Conservation (phyloP, 352 stramenopile species). For the Globisporangium megalacanthum region DNA sequence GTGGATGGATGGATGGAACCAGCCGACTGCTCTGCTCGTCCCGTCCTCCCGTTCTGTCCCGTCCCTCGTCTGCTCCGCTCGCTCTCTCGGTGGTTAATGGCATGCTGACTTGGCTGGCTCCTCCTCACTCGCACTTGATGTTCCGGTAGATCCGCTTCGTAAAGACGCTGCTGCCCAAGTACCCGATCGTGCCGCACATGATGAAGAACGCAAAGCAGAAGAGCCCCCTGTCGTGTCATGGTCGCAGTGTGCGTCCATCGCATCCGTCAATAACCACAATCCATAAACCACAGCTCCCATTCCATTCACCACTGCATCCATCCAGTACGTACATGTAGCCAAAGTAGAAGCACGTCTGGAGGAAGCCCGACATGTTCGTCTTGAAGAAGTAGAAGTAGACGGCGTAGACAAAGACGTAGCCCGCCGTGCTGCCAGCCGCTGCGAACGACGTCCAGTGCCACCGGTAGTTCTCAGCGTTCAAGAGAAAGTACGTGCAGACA, state of each 20-base stretch:
- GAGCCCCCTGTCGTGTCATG: constrained; percentile 46
- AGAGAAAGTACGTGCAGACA: constrained; percentile 98
- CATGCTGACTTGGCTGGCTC: too few relatives aligned
- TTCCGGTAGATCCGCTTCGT: constrained; percentile 94
- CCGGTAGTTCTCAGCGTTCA: constrained; percentile 99
- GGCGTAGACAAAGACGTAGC: constrained; percentile 98
- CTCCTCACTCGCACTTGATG: constrained; percentile 91
- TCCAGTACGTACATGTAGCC: constrained; percentile 92
- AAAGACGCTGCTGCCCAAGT: constrained; percentile 90
- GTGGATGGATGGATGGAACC: too few relatives aligned
- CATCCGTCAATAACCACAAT: background rate
- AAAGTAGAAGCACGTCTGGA: constrained; percentile 99
- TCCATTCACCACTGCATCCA: background rate
- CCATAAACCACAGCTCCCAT: background rate
- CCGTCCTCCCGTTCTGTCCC: too few relatives aligned
- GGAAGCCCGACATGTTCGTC: constrained; percentile 98
- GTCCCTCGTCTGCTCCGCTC: background rate
- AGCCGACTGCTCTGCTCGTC: too few relatives aligned
- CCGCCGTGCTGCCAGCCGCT: constrained; percentile 89
- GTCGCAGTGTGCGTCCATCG: constrained; percentile 4
- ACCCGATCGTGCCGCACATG: constrained; percentile 91
- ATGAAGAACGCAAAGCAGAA: constrained; percentile 93
- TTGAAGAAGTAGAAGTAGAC: constrained; percentile 99
- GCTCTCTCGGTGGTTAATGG: background rate
- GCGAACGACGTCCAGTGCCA: constrained; percentile 99